These are phyloP conservation scores for Emericellopsis atlantica DNA, from an alignment of 2,329 filamentous ascomycete genomes.

Conservation along the genomic window DNA sequence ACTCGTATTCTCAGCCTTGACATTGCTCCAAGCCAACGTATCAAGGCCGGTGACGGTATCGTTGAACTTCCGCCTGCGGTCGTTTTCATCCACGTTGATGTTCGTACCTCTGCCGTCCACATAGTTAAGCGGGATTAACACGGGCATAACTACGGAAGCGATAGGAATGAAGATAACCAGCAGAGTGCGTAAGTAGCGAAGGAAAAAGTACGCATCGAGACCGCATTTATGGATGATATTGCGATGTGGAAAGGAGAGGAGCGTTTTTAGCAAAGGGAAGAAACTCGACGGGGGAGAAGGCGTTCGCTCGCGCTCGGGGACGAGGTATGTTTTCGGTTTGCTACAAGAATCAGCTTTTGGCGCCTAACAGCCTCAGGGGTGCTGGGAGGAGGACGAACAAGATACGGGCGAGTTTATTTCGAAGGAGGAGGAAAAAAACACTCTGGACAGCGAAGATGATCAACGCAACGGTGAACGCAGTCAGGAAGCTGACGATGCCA, in stretches of 20 bases:
- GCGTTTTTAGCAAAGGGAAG: slow-evolving; percentile 36
- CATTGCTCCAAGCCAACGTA: slow-evolving; percentile 76
- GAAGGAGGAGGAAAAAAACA: slow-evolving; percentile 60
- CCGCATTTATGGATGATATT: slow-evolving; percentile 93
- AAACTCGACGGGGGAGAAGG: slow-evolving; percentile 52
- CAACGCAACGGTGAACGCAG: slow-evolving; percentile 50
- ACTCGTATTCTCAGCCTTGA: slow-evolving; percentile 49
- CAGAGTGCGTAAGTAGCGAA: slow-evolving; percentile 68
- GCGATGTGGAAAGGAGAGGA: slow-evolving; percentile 59
- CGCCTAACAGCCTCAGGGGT: not conserved
- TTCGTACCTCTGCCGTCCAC: slow-evolving; percentile 53
- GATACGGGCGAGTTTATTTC: slow-evolving; percentile 69
- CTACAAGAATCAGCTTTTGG: slow-evolving; percentile 22
- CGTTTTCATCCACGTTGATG: slow-evolving; percentile 24
- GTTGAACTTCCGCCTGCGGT: slow-evolving; percentile 13
- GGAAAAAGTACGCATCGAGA: slow-evolving; percentile 93
- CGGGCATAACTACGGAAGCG: slow-evolving; percentile 64
- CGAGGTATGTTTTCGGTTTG: slow-evolving; percentile 75
- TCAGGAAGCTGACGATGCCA: slow-evolving; percentile 38
- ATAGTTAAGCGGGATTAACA: slow-evolving; percentile 77
- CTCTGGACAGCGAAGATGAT: slow-evolving; percentile 52
- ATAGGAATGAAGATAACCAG: slow-evolving; percentile 88
- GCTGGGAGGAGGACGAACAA: slow-evolving; percentile 44
- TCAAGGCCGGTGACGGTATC: slow-evolving; percentile 51
- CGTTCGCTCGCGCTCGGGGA: slow-evolving; percentile 73